A percentile compares a stretch with the other conserved stretches of the same genome.
phyloP scores from a whole-genome alignment of 2,329 filamentous ascomycete genomes.

The Zymoseptoria pseudotritici region DNA sequence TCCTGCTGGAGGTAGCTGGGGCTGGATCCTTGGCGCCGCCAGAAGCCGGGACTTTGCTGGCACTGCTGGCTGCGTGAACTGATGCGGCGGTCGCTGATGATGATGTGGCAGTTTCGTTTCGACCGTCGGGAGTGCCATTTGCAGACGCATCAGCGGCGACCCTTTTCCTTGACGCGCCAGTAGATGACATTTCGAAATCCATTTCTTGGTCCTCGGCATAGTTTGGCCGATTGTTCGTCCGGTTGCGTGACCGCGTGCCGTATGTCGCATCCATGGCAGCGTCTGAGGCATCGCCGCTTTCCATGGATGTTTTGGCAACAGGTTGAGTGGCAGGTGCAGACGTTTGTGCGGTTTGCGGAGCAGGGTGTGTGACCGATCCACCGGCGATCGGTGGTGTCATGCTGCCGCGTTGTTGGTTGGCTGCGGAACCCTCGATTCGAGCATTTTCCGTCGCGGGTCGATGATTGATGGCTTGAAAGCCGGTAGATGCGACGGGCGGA shows the following conservation, averaged over 20 bases:
- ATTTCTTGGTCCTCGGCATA: constrained; percentile 93
- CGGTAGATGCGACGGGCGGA: constrained; percentile 4
- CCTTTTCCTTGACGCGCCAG: constrained; percentile 30
- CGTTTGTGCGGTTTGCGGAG: constrained; percentile 22
- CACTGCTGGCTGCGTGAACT: constrained; percentile 7
- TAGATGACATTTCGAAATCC: constrained; percentile 64
- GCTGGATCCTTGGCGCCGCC: constrained; percentile 12
- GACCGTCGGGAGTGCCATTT: constrained; percentile 7
- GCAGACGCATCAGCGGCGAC: constrained; percentile 27
- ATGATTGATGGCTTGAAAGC: constrained; percentile 23
- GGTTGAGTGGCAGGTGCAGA: constrained; percentile 13
- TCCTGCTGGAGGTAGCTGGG: constrained; percentile 59
- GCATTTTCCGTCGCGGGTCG: constrained; percentile 13
- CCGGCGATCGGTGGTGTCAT: constrained; percentile 16
- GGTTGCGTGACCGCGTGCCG: constrained; percentile 89
- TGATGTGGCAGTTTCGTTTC: constrained; percentile 3
- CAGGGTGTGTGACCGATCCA: constrained; percentile 16
- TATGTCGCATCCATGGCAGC: constrained; percentile 49
- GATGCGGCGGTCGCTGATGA: constrained; percentile 6
- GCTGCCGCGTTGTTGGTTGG: constrained; percentile 9
- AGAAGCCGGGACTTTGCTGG: constrained; percentile 2
- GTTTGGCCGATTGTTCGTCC: constrained; percentile 73
- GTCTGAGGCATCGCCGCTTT: constrained; percentile 18
- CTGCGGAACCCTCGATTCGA: constrained; percentile 10
- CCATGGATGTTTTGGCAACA: constrained; percentile 11